Conservation (phyloP, 1,284 basidiomycete species). For the Chondrostereum purpureum region DNA sequence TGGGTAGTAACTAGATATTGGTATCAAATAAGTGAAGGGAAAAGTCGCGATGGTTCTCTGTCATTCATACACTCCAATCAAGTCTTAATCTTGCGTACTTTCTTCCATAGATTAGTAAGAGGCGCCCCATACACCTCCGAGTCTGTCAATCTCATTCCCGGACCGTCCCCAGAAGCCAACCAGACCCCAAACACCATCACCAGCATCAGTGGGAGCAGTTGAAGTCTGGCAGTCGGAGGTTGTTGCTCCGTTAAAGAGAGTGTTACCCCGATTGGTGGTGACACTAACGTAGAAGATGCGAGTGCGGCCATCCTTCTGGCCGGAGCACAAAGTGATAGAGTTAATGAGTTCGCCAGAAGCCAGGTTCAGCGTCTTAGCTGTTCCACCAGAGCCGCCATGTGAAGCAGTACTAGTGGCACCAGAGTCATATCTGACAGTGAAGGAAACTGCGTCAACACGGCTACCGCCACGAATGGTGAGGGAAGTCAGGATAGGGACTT, state of each 20-base stretch:
- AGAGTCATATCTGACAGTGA: slow-evolving; percentile 16
- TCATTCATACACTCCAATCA: too few species aligned
- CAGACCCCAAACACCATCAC: slow-evolving; percentile 23
- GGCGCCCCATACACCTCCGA: slow-evolving; percentile 27
- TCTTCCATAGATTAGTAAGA: slow-evolving; percentile 20
- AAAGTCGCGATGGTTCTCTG: too few species aligned
- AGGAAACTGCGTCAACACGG: slow-evolving; percentile 26
- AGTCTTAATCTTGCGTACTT: too few species aligned
- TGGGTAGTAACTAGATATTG: too few species aligned
- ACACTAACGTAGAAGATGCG: slow-evolving; percentile 27
- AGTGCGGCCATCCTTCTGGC: slow-evolving; percentile 19
- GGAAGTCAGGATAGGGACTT: slow-evolving; percentile 21
- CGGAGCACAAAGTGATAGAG: slow-evolving; percentile 23
- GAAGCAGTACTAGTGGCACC: slow-evolving; percentile 18
- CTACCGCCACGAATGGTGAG: slow-evolving; percentile 26
- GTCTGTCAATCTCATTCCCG: slow-evolving; percentile 28
- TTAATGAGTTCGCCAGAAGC: slow-evolving; percentile 20
- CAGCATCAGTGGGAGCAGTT: slow-evolving; percentile 23
- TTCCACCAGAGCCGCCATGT: slow-evolving; percentile 31
- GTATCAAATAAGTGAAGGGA: too few species aligned
- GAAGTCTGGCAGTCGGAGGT: slow-evolving; percentile 24
- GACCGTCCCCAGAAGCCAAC: slow-evolving; percentile 28
- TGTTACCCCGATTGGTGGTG: slow-evolving; percentile 25
- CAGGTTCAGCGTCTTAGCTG: slow-evolving; percentile 22
- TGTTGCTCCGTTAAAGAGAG: slow-evolving; percentile 22